Conservation (phyloP, 2,329 filamentous ascomycete species). For the Neonectria magnoliae region DNA sequence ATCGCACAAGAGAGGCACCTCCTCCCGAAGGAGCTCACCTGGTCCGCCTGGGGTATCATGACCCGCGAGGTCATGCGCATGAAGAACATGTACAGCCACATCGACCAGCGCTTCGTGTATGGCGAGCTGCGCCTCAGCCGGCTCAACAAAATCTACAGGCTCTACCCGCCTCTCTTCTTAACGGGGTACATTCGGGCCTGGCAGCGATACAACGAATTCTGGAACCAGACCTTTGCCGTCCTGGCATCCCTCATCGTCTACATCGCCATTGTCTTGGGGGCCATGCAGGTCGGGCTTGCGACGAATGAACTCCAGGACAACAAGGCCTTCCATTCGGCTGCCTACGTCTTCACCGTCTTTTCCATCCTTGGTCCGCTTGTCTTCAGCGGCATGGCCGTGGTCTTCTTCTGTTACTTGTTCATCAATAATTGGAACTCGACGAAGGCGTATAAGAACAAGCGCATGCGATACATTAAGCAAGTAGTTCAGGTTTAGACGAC, state of each 20-base stretch:
- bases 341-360: background rate
- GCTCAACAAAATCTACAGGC: conserved; percentile 5
- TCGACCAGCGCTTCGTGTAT: conserved; percentile 11
- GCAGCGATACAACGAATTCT: conserved; percentile 1
- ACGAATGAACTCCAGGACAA: background rate
- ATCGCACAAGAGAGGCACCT: background rate
- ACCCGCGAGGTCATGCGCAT: background rate
- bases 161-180: background rate
- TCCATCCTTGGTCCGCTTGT: background rate
- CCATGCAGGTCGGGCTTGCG: conserved; percentile 10
- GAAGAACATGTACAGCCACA: background rate
- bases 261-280: conserved; percentile 2
- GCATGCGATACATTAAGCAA: background rate
- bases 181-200: background rate
- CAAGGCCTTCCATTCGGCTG: background rate
- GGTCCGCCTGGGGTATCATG: conserved; percentile 1
- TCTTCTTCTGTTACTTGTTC: background rate
- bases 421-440: background rate
- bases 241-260: background rate
- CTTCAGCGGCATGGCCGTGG: background rate
- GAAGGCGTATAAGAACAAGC: background rate
- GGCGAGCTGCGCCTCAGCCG: conserved; percentile 13
- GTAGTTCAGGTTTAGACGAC: background rate
- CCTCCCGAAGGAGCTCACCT: conserved; percentile 1
- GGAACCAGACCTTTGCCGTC: background rate